Conservation (phyloP, 306 rosid species). For the Trifolium fragiferum region DNA sequence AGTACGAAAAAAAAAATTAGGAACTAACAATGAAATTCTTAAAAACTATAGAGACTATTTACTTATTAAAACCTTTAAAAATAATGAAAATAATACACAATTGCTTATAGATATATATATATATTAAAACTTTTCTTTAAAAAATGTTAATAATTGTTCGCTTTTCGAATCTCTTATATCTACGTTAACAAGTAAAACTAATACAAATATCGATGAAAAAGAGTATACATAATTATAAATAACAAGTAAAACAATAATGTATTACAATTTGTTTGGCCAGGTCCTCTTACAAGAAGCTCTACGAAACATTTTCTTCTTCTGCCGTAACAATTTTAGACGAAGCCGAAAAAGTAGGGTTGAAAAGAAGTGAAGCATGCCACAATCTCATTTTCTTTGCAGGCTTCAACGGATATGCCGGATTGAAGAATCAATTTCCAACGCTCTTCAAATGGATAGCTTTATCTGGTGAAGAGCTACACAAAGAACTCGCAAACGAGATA, state of each 20-base stretch:
- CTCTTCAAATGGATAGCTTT: conserved; percentile 69
- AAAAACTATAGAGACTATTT: too few relatives aligned
- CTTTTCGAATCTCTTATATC: too few relatives aligned
- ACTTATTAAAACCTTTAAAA: too few relatives aligned
- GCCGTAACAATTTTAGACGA: conserved; percentile 49
- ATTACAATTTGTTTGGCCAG: conserved; percentile 4
- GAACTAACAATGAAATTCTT: too few relatives aligned
- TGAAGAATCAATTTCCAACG: conserved; percentile 56
- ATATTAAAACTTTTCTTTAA: too few relatives aligned
- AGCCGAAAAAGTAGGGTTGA: conserved; percentile 52
- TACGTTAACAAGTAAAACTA: background rate
- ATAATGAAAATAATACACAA: too few relatives aligned
- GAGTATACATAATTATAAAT: too few relatives aligned
- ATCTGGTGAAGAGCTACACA: conserved; percentile 56
- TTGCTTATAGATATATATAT: too few relatives aligned
- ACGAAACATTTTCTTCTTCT: conserved; percentile 47
- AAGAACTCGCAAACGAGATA: conserved; percentile 52
- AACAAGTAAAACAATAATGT: too few relatives aligned
- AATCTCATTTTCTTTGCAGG: conserved; percentile 65
- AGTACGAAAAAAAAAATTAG: too few relatives aligned
- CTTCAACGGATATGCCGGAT: conserved; percentile 75
- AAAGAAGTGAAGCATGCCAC: conserved; percentile 68
- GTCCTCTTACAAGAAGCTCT: conserved; percentile 55
- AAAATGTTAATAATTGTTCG: too few relatives aligned
- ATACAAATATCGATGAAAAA: too few relatives aligned